phyloP scores from a whole-genome alignment of 1,284 basidiomycete genomes.

The Cryptococcus sp. region DNA sequence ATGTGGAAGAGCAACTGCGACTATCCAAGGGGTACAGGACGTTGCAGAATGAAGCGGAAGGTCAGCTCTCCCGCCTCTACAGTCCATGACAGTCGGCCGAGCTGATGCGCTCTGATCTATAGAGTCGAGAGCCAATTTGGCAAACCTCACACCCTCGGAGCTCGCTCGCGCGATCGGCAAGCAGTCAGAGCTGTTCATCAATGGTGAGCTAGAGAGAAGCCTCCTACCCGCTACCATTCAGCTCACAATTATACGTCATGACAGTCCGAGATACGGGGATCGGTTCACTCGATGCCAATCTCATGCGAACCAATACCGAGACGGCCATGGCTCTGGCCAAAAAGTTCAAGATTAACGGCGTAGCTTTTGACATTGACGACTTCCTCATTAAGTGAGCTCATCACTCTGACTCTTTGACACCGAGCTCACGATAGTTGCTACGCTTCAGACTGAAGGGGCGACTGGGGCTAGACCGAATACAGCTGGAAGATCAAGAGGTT shows the following conservation, averaged over 20 bases:
- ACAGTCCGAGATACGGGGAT: constrained; percentile 39
- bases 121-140: constrained; percentile 36
- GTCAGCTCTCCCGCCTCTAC: constrained; percentile 19
- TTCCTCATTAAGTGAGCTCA: constrained; percentile 48
- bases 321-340: constrained; percentile 40
- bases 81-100: not conserved
- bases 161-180: constrained; percentile 20
- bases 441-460: constrained; percentile 31
- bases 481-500: constrained; percentile 25
- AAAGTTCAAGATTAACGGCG: constrained; percentile 49
- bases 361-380: constrained; percentile 56
- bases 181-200: constrained; percentile 28
- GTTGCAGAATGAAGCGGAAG: constrained; percentile 37
- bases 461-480: constrained; percentile 36
- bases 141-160: constrained; percentile 29
- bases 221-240: not conserved
- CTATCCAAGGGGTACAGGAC: constrained; percentile 27
- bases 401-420: not conserved
- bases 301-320: constrained; percentile 36
- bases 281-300: constrained; percentile 52
- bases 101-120: constrained; percentile 4
- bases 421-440: not conserved
- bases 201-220: constrained; percentile 33
- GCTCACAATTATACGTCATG: not conserved
- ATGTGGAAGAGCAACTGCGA: constrained; percentile 28